These are phyloP conservation scores for Mariannaea elegans DNA, from an alignment of 2,329 filamentous ascomycete species.

Conservation along the genomic window DNA sequence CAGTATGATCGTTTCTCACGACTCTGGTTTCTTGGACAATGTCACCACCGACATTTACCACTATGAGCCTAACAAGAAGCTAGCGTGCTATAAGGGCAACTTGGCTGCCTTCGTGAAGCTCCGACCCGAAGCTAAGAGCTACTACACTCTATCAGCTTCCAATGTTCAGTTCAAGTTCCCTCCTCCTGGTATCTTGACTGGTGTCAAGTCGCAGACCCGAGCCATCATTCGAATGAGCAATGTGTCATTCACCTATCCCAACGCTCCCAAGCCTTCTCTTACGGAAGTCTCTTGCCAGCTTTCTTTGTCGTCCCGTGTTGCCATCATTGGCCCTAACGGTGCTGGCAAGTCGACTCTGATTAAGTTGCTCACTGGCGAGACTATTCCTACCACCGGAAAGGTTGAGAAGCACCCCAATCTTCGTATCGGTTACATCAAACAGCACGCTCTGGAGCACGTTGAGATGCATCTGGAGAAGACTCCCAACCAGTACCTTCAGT, in stretches of 20 bases:
- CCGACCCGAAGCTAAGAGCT: slow-evolving; percentile 94
- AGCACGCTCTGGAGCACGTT: slow-evolving; percentile 98
- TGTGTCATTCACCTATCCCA: slow-evolving; percentile 94
- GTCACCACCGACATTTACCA: slow-evolving; percentile 99
- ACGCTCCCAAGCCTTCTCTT: slow-evolving; percentile 86
- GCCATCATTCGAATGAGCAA: slow-evolving; percentile 96
- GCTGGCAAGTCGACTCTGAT: slow-evolving; percentile 98
- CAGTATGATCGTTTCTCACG: slow-evolving; percentile 97
- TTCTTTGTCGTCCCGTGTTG: slow-evolving; percentile 88
- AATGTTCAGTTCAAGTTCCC: slow-evolving; percentile 98
- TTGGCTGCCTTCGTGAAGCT: slow-evolving; percentile 84
- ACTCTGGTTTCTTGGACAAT: slow-evolving; percentile 95
- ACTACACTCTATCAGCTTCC: slow-evolving; percentile 92
- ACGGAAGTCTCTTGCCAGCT: slow-evolving; percentile 87
- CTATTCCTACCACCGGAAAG: slow-evolving; percentile 81
- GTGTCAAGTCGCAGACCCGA: slow-evolving; percentile 94
- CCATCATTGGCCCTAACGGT: slow-evolving; percentile 97
- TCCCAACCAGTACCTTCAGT: slow-evolving; percentile 97
- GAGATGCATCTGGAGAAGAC: slow-evolving; percentile 99
- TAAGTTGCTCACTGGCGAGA: slow-evolving; percentile 94
- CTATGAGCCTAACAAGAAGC: slow-evolving; percentile 95
- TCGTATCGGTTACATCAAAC: slow-evolving; percentile 99
- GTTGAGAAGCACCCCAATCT: slow-evolving; percentile 99
- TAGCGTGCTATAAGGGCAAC: slow-evolving; percentile 86
- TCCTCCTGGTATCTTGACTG: slow-evolving; percentile 89